Percentiles rank a stretch among this genome's conserved stretches.
These are phyloP conservation scores for Diphasiastrum complanatum DNA, from an alignment of 83 land plant genomes.

Conservation along the genomic window DNA sequence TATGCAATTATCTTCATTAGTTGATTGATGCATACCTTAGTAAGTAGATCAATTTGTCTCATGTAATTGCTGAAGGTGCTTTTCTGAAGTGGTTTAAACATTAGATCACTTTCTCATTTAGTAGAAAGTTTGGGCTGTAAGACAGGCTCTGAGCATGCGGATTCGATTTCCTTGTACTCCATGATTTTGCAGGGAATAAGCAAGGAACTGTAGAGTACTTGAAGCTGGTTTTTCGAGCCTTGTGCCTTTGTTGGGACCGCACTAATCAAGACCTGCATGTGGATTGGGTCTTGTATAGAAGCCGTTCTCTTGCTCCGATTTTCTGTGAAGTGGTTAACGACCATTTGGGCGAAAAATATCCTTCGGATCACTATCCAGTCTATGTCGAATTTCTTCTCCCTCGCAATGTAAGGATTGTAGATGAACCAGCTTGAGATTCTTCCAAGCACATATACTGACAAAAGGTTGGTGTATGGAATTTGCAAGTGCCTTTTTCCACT, in stretches of 20 bases:
- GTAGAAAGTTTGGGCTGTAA: no score
- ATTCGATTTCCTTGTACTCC: constrained; percentile 1
- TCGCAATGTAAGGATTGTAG: constrained; percentile 52
- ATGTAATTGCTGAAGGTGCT: no score
- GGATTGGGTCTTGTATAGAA: constrained; percentile 81
- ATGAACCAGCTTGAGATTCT: no score
- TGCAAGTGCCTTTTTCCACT: no score
- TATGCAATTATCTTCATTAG: not conserved
- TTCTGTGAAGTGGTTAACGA: constrained; percentile 76
- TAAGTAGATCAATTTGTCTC: no score
- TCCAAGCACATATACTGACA: no score
- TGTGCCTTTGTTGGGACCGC: constrained; percentile 90
- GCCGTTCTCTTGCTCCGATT: constrained; percentile 54
- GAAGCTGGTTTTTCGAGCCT: constrained; percentile 70
- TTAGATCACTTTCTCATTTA: no score
- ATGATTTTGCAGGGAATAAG: constrained; percentile 50
- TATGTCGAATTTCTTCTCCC: constrained; percentile 80
- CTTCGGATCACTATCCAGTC: constrained; percentile 84
- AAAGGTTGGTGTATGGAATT: no score
- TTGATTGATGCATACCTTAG: no score
- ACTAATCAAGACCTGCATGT: constrained; percentile 83
- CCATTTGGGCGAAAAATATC: constrained; percentile 60
- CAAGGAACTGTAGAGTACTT: constrained; percentile 61
- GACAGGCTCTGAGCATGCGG: not conserved
- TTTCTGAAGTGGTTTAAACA: no score